Evolutionary conservation across 1,284 basidiomycete species (phyloP), one percentile per base, ranked within the genome.

Genomic region (Phellopilus nigrolimitatus): DNA sequence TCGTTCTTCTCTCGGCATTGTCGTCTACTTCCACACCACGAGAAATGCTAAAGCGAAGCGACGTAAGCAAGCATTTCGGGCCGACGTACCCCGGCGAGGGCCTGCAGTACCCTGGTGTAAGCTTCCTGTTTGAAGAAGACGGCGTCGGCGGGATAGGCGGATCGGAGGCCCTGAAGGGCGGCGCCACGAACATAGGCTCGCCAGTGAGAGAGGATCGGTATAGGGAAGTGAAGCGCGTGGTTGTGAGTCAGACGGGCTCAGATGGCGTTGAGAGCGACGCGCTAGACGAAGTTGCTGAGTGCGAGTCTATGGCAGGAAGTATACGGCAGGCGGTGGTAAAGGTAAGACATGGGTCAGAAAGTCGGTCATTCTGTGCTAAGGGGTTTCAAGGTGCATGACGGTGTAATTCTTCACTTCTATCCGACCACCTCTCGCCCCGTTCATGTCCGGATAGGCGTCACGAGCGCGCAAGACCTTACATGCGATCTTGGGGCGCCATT

Each of bases 71-170:
- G 39, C 78, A 80, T 4, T 89, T 94, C 63, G 91, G 91, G 0
- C 91, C 91, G 4, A 93, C 91, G 0, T 93, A 90, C 65, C 78
- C 83, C 10, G 85, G 86, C 33, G 84, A 88, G 51, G 80, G 83
- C 56, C 65, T 93, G 62, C 76, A 76, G 43, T 91, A 90, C 66
- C 91, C 91, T 0, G 91, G 91, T 0, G 74, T 93, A 19, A 82
- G 80, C 71, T 94, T 94, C 62, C 81, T 82, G 57, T 85, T 88
- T 61, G 84, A 82, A 37, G 85, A 84, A 53, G 88, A 86, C 60
- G 68, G 71, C 3, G 69, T 79, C 38, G 65, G 66, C 1, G 80
- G 83, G 46, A 71, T 73, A 13, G 34, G 46, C 31, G 17, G 19
- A 13, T 22, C 27, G 21, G 49, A 51, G 27, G 41, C 46, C 3